These are phyloP conservation scores for Barnettozyma salicaria DNA, from an alignment of 805 yeast genomes.

Conservation along the genomic window DNA sequence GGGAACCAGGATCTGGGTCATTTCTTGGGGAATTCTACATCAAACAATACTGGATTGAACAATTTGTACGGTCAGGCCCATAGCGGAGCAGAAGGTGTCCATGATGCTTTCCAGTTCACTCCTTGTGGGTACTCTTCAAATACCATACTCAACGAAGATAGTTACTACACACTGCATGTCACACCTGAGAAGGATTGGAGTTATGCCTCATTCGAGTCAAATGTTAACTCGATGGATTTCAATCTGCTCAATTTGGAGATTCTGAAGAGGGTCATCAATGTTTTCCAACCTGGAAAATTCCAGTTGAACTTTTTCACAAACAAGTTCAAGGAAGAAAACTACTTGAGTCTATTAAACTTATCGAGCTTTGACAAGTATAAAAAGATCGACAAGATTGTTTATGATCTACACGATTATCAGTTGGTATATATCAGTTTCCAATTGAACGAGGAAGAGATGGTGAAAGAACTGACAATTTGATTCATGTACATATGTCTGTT, in stretches of 20 bases:
- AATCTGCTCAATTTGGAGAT: constrained; percentile 46
- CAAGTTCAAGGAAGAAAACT: constrained; percentile 29
- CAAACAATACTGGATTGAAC: constrained; percentile 58
- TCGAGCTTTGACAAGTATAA: constrained; percentile 42
- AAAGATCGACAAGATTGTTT: constrained; percentile 60
- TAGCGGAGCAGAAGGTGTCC: constrained; percentile 33
- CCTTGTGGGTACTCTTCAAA: constrained; percentile 97
- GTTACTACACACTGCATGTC: constrained; percentile 81
- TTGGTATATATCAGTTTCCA: constrained; percentile 67
- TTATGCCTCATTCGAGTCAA: constrained; percentile 93
- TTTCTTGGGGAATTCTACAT: constrained; percentile 62
- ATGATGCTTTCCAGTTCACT: constrained; percentile 84
- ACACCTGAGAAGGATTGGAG: constrained; percentile 95
- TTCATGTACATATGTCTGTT: background rate
- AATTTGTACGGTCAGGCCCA: constrained; percentile 39
- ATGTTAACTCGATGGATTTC: constrained; percentile 46
- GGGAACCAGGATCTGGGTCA: constrained; percentile 74
- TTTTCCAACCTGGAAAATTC: constrained; percentile 74
- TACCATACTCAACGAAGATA: constrained; percentile 56
- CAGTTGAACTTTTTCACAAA: constrained; percentile 47
- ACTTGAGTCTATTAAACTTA: constrained; percentile 29
- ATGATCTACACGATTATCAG: constrained; percentile 70
- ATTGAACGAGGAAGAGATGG: constrained; percentile 25
- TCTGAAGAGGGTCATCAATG: constrained; percentile 49
- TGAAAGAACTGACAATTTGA: constrained; percentile 13